Evolutionary conservation across 768 basidiomycete species (phyloP), one percentile per base, ranked within the genome.

Genomic region (Jaapia argillacea): DNA sequence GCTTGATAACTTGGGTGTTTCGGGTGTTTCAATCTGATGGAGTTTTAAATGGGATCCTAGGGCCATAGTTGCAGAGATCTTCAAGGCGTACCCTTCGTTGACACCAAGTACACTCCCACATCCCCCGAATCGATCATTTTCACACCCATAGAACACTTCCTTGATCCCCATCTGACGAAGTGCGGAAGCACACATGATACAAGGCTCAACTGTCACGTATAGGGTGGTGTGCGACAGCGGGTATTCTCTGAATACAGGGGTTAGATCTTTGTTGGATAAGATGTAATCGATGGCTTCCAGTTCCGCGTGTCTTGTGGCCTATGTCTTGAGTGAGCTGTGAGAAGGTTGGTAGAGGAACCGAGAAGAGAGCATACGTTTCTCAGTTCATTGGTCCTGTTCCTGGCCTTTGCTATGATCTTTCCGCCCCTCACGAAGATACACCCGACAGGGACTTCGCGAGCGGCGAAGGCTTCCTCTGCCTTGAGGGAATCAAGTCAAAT

Each of bases 131-230:
- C 92, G 74, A 49, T 96, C 94, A 59, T 99, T 99, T 18, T 75
- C 85, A 59, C 91, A 94, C 2, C 96, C 96, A 58, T 88, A 98
- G 47, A 79, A 85, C 4, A 97, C 94, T 50, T 83, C 72, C 45
- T 79, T 80, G 53, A 99, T 89, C 13, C 93, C 93, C 48, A 94
- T 63, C 63, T 98, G 96, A 43, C 94, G 76, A 25, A 99, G 72
- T 7, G 94, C 96, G 20, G 89, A 91, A 10, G 92, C 90, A 51
- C 96, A 99, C 96, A 98, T 98, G 59, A 98, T 91, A 63, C 96
- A 99, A 0, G 94, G 96, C 63, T 99, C 94, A 42, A 99, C 96
- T 4, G 96, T 99, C 41, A 98, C 96, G 59, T 98, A 99, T 23
- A 98, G 77, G 2, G 79, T 86, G 18, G 89, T 93, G 6, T 76